These are phyloP conservation scores for Glycine soja DNA, from an alignment of 306 rosid species.

Conservation along the genomic window DNA sequence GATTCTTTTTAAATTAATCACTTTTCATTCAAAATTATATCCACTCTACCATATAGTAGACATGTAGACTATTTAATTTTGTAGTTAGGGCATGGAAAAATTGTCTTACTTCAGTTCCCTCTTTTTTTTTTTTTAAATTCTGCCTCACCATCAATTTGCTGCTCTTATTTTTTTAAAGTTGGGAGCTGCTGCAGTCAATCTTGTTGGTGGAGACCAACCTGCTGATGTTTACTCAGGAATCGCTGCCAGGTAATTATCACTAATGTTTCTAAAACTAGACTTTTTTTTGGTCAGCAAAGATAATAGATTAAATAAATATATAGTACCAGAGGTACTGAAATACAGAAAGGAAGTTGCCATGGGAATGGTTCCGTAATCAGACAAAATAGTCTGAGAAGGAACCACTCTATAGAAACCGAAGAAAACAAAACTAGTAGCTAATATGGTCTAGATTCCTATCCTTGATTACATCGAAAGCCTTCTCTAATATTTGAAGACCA, in stretches of 20 bases:
- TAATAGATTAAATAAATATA: too few species aligned
- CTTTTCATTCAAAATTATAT: not conserved
- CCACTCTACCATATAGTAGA: not conserved
- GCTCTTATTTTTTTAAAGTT: slow-evolving; percentile 57
- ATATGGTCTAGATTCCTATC: too few species aligned
- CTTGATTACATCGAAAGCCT: too few species aligned
- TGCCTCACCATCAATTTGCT: slow-evolving; percentile 25
- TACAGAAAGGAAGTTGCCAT: too few species aligned
- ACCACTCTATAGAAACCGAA: too few species aligned
- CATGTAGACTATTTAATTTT: not conserved
- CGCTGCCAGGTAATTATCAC: slow-evolving; percentile 73
- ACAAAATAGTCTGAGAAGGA: too few species aligned
- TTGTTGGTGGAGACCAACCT: slow-evolving; percentile 86
- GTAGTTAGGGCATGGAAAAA: not conserved
- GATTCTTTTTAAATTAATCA: not conserved
- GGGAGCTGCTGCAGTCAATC: slow-evolving; percentile 99
- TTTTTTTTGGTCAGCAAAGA: too few species aligned
- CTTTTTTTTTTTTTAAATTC: not conserved
- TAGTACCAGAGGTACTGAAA: too few species aligned
- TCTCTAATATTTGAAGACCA: too few species aligned
- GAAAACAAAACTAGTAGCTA: too few species aligned
- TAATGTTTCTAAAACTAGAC: not conserved
- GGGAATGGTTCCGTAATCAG: too few species aligned
- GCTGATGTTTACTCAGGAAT: slow-evolving; percentile 98
- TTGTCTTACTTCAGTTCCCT: not conserved